These are phyloP conservation scores for Ogataea neopini DNA, from an alignment of 805 yeast genomes.

Conservation along the genomic window DNA sequence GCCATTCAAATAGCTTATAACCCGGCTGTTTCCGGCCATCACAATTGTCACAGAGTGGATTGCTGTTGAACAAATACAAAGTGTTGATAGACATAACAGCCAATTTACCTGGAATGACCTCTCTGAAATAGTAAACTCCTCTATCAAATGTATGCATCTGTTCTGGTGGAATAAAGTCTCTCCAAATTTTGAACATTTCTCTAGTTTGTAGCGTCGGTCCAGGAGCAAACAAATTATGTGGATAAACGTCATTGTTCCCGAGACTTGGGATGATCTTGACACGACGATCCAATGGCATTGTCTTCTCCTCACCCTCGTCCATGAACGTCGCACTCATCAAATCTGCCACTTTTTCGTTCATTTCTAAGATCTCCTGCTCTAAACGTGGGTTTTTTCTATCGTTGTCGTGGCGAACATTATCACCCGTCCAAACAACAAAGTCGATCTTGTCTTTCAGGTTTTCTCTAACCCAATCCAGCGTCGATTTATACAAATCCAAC, in stretches of 20 bases:
- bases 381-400: conserved; percentile 75
- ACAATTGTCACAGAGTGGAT: conserved; percentile 83
- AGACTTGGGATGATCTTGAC: conserved; percentile 63
- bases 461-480: conserved; percentile 64
- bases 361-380: conserved; percentile 66
- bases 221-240: conserved; percentile 80
- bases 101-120: conserved; percentile 75
- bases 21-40: conserved; percentile 76
- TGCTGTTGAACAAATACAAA: conserved; percentile 68
- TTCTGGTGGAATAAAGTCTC: conserved; percentile 68
- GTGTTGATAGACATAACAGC: conserved; percentile 83
- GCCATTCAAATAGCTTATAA: conserved; percentile 72
- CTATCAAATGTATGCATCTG: conserved; percentile 74
- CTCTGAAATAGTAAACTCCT: conserved; percentile 73
- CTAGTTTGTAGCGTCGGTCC: conserved; percentile 90
- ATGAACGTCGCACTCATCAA: conserved; percentile 54
- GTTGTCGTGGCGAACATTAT: conserved; percentile 81
- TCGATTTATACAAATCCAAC: conserved; percentile 54
- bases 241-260: conserved; percentile 88
- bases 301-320: conserved; percentile 40
- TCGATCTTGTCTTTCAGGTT: conserved; percentile 76
- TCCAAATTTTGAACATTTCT: conserved; percentile 74
- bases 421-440: conserved; percentile 90
- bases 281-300: conserved; percentile 32
- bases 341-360: conserved; percentile 60